Base-by-base conservation (phyloP, 208 protist genomes). In the Leishmania arabica region DNA sequence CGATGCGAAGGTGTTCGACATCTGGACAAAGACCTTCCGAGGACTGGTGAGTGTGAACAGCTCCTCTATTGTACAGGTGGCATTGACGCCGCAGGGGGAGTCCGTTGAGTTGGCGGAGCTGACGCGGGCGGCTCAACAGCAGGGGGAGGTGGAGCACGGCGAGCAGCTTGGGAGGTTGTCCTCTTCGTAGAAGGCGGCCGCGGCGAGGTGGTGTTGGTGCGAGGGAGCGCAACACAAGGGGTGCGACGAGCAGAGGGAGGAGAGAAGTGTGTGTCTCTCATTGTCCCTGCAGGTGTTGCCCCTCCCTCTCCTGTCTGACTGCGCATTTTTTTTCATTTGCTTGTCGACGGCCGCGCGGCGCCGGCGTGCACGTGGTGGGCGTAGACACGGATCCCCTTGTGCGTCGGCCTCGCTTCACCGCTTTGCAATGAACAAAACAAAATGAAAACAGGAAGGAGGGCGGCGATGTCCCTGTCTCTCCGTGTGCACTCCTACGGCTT, bases 1-100 rank as follows among this genome's bases (percentile, higher is more conserved):
- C 54, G 86, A 95, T 58, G 69, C 84, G 37, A 94, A 84, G 27
- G 92, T 95, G 70, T 92, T 92, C 56, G 90, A 93, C 60, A 84
- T 95, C 6, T 97, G 94, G 94, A 93, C 89, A 47, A 92, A 88
- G 76, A 86, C 91, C 8, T 93, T 95, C 65, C 85, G 87, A 8
- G 94, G 94, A 1, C 60, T 97, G 3, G 82, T 95, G 53, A 94
- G 89, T 76, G 94, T 97, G 66, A 97, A 97, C 86, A 95, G 91
- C 83, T 90, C 88, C 51, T 92, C 91, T 15, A 77, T 95, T 60
- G 92, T 95, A 68, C 90, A 93, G 77, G 85, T 88, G 40, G 86
- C 89, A 17, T 84, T 96, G 66, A 90, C 73, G 19, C 69, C 77
- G 75, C 62, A 75, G 21, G 72, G 58, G 37, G 74, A 82, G 60